phyloP scores from a whole-genome alignment of 768 basidiomycete genomes.

The Phlegmacium glaucopus region DNA sequence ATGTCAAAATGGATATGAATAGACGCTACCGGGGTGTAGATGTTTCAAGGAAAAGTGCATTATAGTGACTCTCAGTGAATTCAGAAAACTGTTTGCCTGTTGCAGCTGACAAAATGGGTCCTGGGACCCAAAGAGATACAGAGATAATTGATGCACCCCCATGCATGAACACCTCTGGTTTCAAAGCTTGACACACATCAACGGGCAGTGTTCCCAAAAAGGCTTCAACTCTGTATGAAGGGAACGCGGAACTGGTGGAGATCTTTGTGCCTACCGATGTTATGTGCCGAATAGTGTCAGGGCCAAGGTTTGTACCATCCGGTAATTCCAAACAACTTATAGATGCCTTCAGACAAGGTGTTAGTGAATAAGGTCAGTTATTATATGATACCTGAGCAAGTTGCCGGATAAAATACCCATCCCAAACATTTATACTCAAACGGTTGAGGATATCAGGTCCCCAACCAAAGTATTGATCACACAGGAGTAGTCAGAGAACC shows the following conservation, averaged over 20 bases:
- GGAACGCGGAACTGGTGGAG: neutral
- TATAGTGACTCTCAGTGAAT: too few relatives aligned
- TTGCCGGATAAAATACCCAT: conserved; percentile 1
- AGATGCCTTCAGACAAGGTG: too few relatives aligned
- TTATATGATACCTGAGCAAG: neutral
- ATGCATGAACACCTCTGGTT: too few relatives aligned
- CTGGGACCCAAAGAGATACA: neutral
- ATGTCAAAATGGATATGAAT: too few relatives aligned
- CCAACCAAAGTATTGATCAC: conserved; percentile 1
- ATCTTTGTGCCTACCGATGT: neutral
- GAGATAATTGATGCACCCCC: neutral
- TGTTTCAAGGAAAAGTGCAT: too few relatives aligned
- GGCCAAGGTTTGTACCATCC: neutral
- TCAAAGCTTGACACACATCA: too few relatives aligned
- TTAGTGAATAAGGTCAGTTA: neutral
- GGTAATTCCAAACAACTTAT: too few relatives aligned
- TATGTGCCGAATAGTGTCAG: neutral
- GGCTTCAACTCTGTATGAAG: neutral
- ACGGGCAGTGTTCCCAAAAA: too few relatives aligned
- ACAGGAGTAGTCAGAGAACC: neutral
- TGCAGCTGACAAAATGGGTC: neutral
- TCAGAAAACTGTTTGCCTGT: neutral
- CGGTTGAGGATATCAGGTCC: neutral
- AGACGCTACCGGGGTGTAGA: too few relatives aligned
- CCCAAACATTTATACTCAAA: conserved; percentile 1